These are phyloP conservation scores for Plectosphaerella cucumerina DNA, from an alignment of 2,329 filamentous ascomycete species.

Conservation along the genomic window DNA sequence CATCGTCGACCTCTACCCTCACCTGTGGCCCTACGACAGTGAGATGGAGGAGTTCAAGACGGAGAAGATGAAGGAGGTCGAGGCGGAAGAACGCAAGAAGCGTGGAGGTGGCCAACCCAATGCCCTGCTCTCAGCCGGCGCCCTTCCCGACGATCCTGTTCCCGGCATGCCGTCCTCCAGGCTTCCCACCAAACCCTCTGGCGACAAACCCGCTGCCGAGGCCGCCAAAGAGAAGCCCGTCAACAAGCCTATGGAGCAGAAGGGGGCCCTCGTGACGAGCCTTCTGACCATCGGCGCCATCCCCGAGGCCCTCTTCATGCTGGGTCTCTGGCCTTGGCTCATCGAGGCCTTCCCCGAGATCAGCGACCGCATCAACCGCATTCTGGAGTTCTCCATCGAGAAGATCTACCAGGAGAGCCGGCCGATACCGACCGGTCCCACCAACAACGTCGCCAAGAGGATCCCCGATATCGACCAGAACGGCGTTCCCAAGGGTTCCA, in stretches of 20 bases:
- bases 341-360: conserved; percentile 80
- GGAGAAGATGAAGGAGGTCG: conserved; percentile 69
- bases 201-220: conserved; percentile 47
- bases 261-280: conserved; percentile 77
- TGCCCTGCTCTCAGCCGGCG: conserved; percentile 81
- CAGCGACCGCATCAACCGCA: conserved; percentile 74
- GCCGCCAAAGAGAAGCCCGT: conserved; percentile 51
- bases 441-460: conserved; percentile 39
- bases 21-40: conserved; percentile 82
- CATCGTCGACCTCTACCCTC: conserved; percentile 82
- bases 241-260: conserved; percentile 75
- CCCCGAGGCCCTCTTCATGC: conserved; percentile 86
- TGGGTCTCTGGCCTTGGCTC: conserved; percentile 91
- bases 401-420: conserved; percentile 58
- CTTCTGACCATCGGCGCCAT: conserved; percentile 87
- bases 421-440: conserved; percentile 23
- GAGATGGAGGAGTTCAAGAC: conserved; percentile 72
- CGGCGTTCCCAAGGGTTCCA: conserved; percentile 63
- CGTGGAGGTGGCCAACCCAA: conserved; percentile 72
- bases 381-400: conserved; percentile 76
- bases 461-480: conserved; percentile 56
- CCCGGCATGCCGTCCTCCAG: conserved; percentile 38
- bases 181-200: neutral
- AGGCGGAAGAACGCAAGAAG: conserved; percentile 69
- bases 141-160: conserved; percentile 75